These are phyloP conservation scores for Flaveria floridana DNA, from an alignment of 140 eudicot genomes.

Conservation along the genomic window DNA sequence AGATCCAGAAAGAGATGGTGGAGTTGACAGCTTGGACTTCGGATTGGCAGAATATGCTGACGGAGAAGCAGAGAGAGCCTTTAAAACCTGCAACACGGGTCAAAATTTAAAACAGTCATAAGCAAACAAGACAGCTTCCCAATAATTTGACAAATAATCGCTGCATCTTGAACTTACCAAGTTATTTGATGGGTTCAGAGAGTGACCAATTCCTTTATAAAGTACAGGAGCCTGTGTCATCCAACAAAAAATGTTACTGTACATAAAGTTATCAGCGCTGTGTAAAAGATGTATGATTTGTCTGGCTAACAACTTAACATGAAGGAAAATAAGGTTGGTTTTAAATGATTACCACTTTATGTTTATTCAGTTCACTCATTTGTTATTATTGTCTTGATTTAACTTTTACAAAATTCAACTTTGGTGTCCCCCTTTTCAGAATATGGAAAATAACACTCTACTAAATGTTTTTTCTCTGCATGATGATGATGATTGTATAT, in stretches of 20 bases:
- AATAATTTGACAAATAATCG: background rate
- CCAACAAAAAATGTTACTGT: conserved; percentile 24
- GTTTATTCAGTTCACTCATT: background rate
- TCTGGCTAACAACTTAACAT: background rate
- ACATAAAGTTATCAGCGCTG: background rate
- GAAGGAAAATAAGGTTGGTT: background rate
- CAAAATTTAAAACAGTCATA: background rate
- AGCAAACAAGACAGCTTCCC: conserved; percentile 1
- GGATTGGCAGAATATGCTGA: conserved; percentile 89
- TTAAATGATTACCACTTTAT: conserved; percentile 8
- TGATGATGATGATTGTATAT: background rate
- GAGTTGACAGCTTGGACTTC: conserved; percentile 58
- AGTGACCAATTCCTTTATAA: conserved; percentile 76
- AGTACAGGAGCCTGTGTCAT: conserved; percentile 81
- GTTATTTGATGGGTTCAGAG: conserved; percentile 70
- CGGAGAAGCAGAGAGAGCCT: conserved; percentile 82
- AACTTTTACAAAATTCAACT: conserved; percentile 6
- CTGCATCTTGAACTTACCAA: conserved; percentile 47
- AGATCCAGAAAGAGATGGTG: conserved; percentile 78
- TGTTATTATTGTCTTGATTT: background rate
- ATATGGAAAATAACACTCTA: background rate
- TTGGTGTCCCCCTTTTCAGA: background rate
- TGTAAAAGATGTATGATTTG: background rate
- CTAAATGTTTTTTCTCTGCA: background rate
- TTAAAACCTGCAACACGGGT: conserved; percentile 51